A percentile compares a stretch with the other conserved stretches of the same genome.
phyloP scores from a whole-genome alignment of 129 eudicot genomes.

The Apium graveolens region DNA sequence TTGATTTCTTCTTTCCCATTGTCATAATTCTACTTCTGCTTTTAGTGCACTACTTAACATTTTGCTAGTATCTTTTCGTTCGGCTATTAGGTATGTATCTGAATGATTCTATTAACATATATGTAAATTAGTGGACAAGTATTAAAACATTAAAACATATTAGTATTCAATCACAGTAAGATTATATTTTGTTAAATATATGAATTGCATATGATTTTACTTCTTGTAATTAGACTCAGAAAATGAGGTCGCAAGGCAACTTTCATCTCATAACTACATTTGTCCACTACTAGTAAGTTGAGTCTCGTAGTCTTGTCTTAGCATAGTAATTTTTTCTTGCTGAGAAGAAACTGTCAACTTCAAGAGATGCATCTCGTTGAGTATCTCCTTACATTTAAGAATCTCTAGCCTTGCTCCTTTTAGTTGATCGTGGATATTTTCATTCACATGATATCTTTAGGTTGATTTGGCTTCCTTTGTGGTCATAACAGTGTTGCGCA shows the following conservation, averaged over 20 bases:
- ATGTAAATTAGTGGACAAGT: background rate
- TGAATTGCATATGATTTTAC: no score
- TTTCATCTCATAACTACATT: background rate
- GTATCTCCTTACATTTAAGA: background rate
- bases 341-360: no score
- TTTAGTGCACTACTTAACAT: background rate
- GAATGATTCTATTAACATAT: no score
- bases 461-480: no score
- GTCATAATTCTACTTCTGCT: background rate
- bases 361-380: background rate
- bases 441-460: no score
- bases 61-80: background rate
- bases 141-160: no score
- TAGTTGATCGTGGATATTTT: no score
- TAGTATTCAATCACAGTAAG: background rate
- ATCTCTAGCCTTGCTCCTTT: background rate
- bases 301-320: background rate
- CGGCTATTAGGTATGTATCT: no score
- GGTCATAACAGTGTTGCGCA: no score
- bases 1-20: background rate
- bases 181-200: no score
- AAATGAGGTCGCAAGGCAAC: background rate
- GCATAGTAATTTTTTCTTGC: background rate
- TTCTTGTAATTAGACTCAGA: background rate
- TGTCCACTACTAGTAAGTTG: background rate